Evolutionary conservation across 2,329 filamentous ascomycete species (phyloP).

Genomic region (Phaeosphaeria sp.): DNA sequence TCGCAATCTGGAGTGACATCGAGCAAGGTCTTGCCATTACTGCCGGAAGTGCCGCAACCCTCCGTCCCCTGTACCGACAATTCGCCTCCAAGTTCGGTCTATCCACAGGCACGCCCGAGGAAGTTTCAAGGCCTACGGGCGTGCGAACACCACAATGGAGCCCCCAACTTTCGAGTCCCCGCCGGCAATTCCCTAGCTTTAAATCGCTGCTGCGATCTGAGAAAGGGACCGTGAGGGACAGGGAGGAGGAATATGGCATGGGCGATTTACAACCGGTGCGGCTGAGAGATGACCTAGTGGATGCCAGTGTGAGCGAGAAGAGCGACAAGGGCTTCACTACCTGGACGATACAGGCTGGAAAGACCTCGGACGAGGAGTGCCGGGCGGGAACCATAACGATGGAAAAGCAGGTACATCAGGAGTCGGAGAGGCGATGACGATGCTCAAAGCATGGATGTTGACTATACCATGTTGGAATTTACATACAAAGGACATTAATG

Average conservation of each 20-base stretch:
- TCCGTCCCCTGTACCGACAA: constrained; percentile 43
- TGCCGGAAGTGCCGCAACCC: constrained; percentile 45
- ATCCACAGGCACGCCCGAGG: constrained; percentile 15
- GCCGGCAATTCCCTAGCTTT: constrained; percentile 26
- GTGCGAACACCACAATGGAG: constrained; percentile 29
- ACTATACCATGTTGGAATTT: too few relatives aligned
- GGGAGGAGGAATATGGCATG: constrained; percentile 31
- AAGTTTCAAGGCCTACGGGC: constrained; percentile 16
- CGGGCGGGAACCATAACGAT: constrained; percentile 30
- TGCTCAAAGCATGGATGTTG: not conserved
- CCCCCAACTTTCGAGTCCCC: constrained; percentile 3
- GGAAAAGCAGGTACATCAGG: constrained; percentile 33
- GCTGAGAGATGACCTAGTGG: constrained; percentile 35
- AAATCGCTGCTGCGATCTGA: constrained; percentile 32
- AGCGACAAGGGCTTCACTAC: constrained; percentile 32
- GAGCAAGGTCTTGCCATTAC: constrained; percentile 48
- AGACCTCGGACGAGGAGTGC: constrained; percentile 34
- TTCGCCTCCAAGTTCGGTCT: constrained; percentile 30
- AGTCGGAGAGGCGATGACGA: constrained; percentile 17
- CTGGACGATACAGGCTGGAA: constrained; percentile 38
- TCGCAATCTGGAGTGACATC: constrained; percentile 47
- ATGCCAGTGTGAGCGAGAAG: constrained; percentile 21
- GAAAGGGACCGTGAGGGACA: constrained; percentile 18
- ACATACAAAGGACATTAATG: not conserved
- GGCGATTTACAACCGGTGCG: constrained; percentile 30